Evolutionary conservation across 2,329 filamentous ascomycete genomes (phyloP).

Genomic region (Sphaerostilbella broomeana): DNA sequence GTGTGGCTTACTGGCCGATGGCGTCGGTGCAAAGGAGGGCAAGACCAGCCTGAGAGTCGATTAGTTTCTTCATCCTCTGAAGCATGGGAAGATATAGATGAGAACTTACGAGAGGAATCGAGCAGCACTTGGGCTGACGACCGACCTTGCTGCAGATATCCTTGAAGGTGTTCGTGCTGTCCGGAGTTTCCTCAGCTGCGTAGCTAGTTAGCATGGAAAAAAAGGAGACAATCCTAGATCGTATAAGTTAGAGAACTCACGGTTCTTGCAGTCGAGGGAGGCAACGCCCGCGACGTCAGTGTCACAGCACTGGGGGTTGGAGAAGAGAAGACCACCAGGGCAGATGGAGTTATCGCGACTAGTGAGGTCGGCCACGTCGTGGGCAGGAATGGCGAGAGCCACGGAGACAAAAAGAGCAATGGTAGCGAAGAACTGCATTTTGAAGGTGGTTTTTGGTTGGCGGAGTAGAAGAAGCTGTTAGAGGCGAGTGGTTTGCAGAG

Average conservation of each 20-base stretch:
- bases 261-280: conserved; percentile 14
- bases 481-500: too few relatives aligned
- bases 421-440: conserved; percentile 18
- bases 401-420: conserved; percentile 15
- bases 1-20: conserved; percentile 2
- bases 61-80: not conserved
- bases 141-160: not conserved
- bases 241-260: conserved; percentile 3
- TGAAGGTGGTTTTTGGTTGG: conserved; percentile 5
- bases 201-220: not conserved
- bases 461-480: too few relatives aligned
- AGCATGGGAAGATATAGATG: not conserved
- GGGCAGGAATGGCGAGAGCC: conserved; percentile 13
- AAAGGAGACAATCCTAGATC: too few relatives aligned
- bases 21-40: conserved; percentile 6
- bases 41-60: not conserved
- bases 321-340: conserved; percentile 10
- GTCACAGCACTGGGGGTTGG: conserved; percentile 14
- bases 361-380: not conserved
- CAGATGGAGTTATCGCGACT: not conserved
- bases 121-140: conserved; percentile 7
- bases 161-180: not conserved
- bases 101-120: conserved; percentile 1
- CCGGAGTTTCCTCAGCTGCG: not conserved
- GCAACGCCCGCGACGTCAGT: conserved; percentile 11